Conservation (phyloP, 179 eudicot species). For the Actinidia polygama region DNA sequence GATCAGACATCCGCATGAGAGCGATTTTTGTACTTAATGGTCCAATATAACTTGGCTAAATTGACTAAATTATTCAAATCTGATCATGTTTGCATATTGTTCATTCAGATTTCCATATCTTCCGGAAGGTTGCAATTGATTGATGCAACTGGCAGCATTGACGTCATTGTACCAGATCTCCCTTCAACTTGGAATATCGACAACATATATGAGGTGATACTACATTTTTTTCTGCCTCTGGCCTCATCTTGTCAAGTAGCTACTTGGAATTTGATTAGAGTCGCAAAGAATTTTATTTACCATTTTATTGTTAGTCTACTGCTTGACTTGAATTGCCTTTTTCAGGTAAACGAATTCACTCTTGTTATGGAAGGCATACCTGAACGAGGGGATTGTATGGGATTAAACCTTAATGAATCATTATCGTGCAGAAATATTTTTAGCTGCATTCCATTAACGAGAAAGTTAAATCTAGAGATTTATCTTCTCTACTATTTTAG, state of each 20-base stretch:
- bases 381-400: conserved; percentile 37
- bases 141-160: conserved; percentile 82
- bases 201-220: conserved; percentile 68
- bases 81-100: conserved; percentile 16
- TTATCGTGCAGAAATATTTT: conserved; percentile 70
- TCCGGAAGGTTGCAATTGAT: conserved; percentile 79
- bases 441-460: conserved; percentile 27
- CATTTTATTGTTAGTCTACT: background rate
- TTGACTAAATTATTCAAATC: background rate
- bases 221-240: background rate
- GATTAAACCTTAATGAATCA: conserved; percentile 39
- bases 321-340: conserved; percentile 11
- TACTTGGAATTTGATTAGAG: conserved; percentile 14
- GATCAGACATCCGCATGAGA: background rate
- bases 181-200: conserved; percentile 59
- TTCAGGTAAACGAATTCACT: conserved; percentile 71
- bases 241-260: background rate
- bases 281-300: conserved; percentile 4
- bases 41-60: background rate
- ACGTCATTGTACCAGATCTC: conserved; percentile 68
- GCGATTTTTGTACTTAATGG: background rate
- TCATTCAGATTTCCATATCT: conserved; percentile 58
- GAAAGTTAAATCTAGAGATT: conserved; percentile 37
- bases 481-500: conserved; percentile 56
- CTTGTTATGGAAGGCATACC: conserved; percentile 71